These are phyloP conservation scores for Penicillium soppii DNA, from an alignment of 495 filamentous ascomycete species.

Conservation along the genomic window DNA sequence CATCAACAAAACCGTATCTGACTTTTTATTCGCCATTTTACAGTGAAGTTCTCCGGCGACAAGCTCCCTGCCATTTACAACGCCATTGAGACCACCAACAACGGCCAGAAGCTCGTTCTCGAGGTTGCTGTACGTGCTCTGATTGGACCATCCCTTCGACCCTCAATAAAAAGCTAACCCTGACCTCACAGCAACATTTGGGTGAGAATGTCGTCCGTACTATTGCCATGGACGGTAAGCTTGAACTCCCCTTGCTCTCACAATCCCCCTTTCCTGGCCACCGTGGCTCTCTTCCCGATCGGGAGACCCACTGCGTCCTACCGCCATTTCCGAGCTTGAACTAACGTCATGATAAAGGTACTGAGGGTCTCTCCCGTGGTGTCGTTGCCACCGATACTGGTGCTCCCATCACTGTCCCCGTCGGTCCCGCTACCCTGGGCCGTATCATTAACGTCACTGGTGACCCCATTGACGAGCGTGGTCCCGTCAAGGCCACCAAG, in stretches of 20 bases:
- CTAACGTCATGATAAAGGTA: constrained; percentile 63
- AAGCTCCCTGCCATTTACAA: constrained; percentile 97
- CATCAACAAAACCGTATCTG: constrained; percentile 36
- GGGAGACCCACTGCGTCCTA: constrained; percentile 18
- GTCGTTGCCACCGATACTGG: constrained; percentile 82
- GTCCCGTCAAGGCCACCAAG: constrained; percentile 91
- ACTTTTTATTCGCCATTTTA: constrained; percentile 31
- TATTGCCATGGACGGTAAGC: constrained; percentile 99
- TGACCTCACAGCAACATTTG: constrained; percentile 81
- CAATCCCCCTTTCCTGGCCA: constrained; percentile 21
- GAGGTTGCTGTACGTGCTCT: constrained; percentile 85
- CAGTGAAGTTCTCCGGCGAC: constrained; percentile 93
- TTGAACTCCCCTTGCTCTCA: constrained; percentile 4
- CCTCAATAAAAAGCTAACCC: constrained; percentile 24
- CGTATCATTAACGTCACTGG: constrained; percentile 99
- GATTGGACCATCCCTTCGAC: constrained; percentile 23
- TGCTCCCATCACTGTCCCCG: constrained; percentile 93
- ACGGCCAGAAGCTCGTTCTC: constrained; percentile 90
- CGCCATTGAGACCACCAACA: constrained; percentile 87
- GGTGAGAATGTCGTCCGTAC: constrained; percentile 98
- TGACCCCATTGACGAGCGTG: constrained; percentile 99
- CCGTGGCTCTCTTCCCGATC: constrained; percentile 21
- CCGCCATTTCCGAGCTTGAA: constrained; percentile 9
- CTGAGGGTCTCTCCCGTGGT: constrained; percentile 97
- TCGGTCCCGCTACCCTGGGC: constrained; percentile 90